Conservation (phyloP, 2,329 filamentous ascomycete genomes). For the Alternaria triticina region DNA sequence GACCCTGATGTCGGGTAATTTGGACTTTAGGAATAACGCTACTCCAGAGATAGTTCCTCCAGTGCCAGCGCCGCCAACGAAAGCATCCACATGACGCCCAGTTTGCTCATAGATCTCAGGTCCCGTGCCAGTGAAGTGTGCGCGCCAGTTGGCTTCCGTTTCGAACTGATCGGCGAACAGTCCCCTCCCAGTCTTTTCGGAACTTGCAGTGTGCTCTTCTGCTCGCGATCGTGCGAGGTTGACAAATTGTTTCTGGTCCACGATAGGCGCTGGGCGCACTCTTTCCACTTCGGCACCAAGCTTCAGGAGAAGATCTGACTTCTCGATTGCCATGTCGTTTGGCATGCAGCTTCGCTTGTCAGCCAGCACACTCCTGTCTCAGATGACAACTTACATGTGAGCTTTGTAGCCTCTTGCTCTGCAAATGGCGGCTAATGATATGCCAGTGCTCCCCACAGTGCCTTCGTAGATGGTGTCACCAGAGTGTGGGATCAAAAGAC, state of each 20-base stretch:
- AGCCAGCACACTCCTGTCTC: slow-evolving; percentile 1
- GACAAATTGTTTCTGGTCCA: slow-evolving; percentile 92
- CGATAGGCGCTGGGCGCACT: slow-evolving; percentile 88
- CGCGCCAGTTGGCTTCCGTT: slow-evolving; percentile 83
- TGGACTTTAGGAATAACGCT: slow-evolving; percentile 79
- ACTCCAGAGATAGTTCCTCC: slow-evolving; percentile 93
- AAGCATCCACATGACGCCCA: slow-evolving; percentile 76
- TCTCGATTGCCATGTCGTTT: slow-evolving; percentile 86
- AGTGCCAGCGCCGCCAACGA: slow-evolving; percentile 91
- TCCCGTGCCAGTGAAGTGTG: slow-evolving; percentile 82
- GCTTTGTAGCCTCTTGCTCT: slow-evolving; percentile 88
- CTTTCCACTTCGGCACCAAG: slow-evolving; percentile 92
- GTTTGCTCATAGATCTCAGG: slow-evolving; percentile 88
- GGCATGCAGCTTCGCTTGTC: slow-evolving; percentile 77
- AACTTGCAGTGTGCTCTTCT: slow-evolving; percentile 69
- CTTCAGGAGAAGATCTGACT: slow-evolving; percentile 85
- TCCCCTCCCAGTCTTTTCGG: slow-evolving; percentile 70
- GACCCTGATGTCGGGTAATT: slow-evolving; percentile 68
- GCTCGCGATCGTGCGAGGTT: slow-evolving; percentile 85
- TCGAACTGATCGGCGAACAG: slow-evolving; percentile 99
- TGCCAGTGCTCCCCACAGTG: slow-evolving; percentile 94
- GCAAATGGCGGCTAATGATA: slow-evolving; percentile 88
- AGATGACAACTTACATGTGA: slow-evolving; percentile 69
- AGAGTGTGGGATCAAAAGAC: slow-evolving; percentile 75
- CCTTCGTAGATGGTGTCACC: slow-evolving; percentile 98